Evolutionary conservation across 2,329 filamentous ascomycete genomes (phyloP), one percentile per base, ranked within the genome.

Genomic region (Ramularia collo-cygni): DNA sequence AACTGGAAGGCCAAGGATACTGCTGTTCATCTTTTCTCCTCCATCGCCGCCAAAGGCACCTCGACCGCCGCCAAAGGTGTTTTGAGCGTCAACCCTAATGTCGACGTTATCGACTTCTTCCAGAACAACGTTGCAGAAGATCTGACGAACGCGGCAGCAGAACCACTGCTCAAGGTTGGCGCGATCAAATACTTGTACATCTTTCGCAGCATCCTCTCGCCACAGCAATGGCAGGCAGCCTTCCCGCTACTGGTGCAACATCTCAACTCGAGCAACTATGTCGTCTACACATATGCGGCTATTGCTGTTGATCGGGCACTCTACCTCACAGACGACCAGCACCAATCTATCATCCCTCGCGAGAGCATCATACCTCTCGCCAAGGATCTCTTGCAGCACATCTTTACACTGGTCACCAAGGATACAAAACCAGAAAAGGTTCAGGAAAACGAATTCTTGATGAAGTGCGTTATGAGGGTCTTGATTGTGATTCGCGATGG

Each of bases 1-100:
- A 88, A 95, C 62, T 98, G 92, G 92, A 94, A 93, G 64, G 81
- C 88, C 35, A 98, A 98, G 69, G 92, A 98, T 59, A 96, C 90
- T 1, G 92, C 92, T n/a, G 83, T 95, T 42, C 96, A 96, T 58
- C 77, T 98, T 12, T 98, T 93, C 71, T 80, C 92, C 27, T 87
- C 92, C 4, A 87, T 96, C 53, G 92, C 92, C 12, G 87, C 89
- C 28, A 95, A 94, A 68, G 92, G 92, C 38, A 77, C 80, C 21
- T 81, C 90, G 21, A 96, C 92, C 3, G 77, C 87, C 6, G 84
- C 81, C 0, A 86, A 94, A 54, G 92, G 93, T 63, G 86, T 96
- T 38, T 88, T 89, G 62, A 88, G 80, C 9, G 85, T 92, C 46
- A 98, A 96, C 64, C 42, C 53, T 4, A 58, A 62, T 38, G 54